These are phyloP conservation scores for Phascolomyces articulosus DNA, from an alignment of 371 early-diverging fungal species.

Conservation along the genomic window DNA sequence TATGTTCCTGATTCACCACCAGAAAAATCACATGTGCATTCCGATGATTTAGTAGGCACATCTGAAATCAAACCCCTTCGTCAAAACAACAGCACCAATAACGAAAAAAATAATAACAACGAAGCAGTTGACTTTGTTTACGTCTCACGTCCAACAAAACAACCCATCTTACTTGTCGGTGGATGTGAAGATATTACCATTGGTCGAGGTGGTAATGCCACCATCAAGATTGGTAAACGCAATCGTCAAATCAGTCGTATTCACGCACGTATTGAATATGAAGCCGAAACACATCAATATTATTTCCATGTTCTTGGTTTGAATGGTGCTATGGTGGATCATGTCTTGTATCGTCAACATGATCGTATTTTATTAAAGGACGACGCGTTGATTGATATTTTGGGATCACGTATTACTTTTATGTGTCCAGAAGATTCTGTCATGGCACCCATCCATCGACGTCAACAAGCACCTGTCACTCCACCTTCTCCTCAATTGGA, in stretches of 20 bases:
- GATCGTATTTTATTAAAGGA: slow-evolving; percentile 31
- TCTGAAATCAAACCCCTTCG: slow-evolving; percentile 13
- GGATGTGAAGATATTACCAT: slow-evolving; percentile 55
- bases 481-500: neutral
- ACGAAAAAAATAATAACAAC: neutral
- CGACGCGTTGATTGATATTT: slow-evolving; percentile 39
- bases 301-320: slow-evolving; percentile 59
- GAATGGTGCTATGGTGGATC: slow-evolving; percentile 52
- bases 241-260: slow-evolving; percentile 63
- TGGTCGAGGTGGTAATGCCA: slow-evolving; percentile 59
- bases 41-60: slow-evolving; percentile 43
- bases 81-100: neutral
- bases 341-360: slow-evolving; percentile 36
- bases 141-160: slow-evolving; percentile 5
- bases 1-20: slow-evolving; percentile 10
- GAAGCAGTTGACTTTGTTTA: slow-evolving; percentile 10
- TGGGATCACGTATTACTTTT: slow-evolving; percentile 28
- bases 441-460: neutral
- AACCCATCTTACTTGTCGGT: slow-evolving; percentile 26
- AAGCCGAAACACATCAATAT: slow-evolving; percentile 28
- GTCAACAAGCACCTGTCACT: neutral
- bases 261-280: slow-evolving; percentile 58
- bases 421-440: slow-evolving; percentile 13
- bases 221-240: slow-evolving; percentile 59
- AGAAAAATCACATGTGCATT: slow-evolving; percentile 22